Percentiles rank a stretch among this genome's conserved stretches.
Conservation (phyloP, 805 yeast genomes). For the Hanseniaspora occidentalis region DNA sequence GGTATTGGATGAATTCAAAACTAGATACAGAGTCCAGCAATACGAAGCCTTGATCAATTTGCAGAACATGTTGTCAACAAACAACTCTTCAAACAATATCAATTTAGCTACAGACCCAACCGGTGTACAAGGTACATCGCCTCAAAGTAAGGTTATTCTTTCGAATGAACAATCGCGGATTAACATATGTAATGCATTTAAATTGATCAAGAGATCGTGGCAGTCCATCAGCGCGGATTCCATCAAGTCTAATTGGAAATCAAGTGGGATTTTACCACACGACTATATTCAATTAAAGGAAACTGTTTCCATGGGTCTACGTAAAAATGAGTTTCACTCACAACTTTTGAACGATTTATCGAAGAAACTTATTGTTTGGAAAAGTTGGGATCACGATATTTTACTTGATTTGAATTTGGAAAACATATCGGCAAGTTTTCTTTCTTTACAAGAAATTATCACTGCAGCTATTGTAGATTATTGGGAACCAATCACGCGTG, state of each 20-base stretch:
- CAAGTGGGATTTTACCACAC: conserved; percentile 30
- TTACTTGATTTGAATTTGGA: conserved; percentile 37
- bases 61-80: conserved; percentile 15
- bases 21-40: conserved; percentile 45
- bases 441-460: conserved; percentile 48
- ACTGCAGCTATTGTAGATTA: conserved; percentile 45
- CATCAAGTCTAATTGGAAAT: conserved; percentile 32
- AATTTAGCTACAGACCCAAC: background rate
- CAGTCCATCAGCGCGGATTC: conserved; percentile 26
- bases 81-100: background rate
- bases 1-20: conserved; percentile 46
- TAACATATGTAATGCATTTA: conserved; percentile 43
- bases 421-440: conserved; percentile 32
- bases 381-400: conserved; percentile 47
- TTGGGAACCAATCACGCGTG: conserved; percentile 19
- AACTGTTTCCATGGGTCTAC: conserved; percentile 21
- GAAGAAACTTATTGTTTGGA: conserved; percentile 33
- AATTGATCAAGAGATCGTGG: conserved; percentile 50
- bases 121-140: no score
- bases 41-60: conserved; percentile 28
- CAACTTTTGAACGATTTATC: conserved; percentile 32
- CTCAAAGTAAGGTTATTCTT: conserved; percentile 10
- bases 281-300: conserved; percentile 18
- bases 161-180: conserved; percentile 31
- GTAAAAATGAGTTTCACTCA: conserved; percentile 28